Percentiles rank a stretch among this genome's conserved stretches.
These are phyloP conservation scores for sunflower (Helianthus annuus) DNA, from an alignment of 129 eudicot genomes.

Conservation along the genomic window HanXRQr2.0-SUNRISE NC_035436.2:172845259-172845758, in stretches of 20 bases:
- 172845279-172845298: background rate
- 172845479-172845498: slow-evolving; percentile 62
- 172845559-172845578: slow-evolving; percentile 90
- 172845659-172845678: slow-evolving; percentile 96
- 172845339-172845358: background rate
- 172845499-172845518: slow-evolving; percentile 77
- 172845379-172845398: background rate
- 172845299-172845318: background rate
- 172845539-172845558: slow-evolving; percentile 83
- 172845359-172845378: background rate
- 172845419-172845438: background rate
- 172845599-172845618: slow-evolving; percentile 30
- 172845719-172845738: slow-evolving; percentile 91
- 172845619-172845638: slow-evolving; percentile 25
- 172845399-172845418: slow-evolving; percentile 1
- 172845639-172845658: slow-evolving; percentile 46
- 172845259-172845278: background rate
- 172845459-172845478: slow-evolving; percentile 51
- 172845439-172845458: slow-evolving; percentile 61
- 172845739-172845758: slow-evolving; percentile 47
- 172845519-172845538: slow-evolving; percentile 69
- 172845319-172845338: background rate
- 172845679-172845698: slow-evolving; percentile 96
- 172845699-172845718: slow-evolving; percentile 92
- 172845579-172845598: slow-evolving; percentile 50